A percentile compares a stretch with the other conserved stretches of the same genome.
phyloP scores from a whole-genome alignment of 108 stramenopile species.

The Fistulifera pelliculosa region DNA sequence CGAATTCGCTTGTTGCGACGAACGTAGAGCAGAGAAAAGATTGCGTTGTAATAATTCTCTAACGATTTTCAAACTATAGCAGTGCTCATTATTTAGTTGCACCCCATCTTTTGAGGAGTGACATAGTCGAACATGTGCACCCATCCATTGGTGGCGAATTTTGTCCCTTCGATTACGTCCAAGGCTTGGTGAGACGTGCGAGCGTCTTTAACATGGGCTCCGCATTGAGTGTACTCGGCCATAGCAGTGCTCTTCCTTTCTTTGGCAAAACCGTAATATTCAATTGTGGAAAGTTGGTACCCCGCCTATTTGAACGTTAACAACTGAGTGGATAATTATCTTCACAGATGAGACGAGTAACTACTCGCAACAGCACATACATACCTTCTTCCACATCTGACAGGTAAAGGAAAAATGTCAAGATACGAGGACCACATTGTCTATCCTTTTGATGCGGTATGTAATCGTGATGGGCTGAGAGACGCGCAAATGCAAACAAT shows the following conservation, averaged over 20 bases:
- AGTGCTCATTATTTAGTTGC: no score
- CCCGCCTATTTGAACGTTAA: constrained; percentile 18
- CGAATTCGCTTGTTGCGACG: no score
- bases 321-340: no score
- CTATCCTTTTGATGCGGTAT: constrained; percentile 16
- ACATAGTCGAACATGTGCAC: constrained; percentile 67
- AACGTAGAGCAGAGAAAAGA: no score
- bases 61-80: no score
- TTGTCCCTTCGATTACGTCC: constrained; percentile 47
- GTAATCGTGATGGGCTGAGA: constrained; percentile 30
- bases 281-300: constrained; percentile 35
- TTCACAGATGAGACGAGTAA: no score
- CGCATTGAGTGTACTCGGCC: constrained; percentile 51
- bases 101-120: constrained; percentile 26
- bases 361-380: no score
- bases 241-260: constrained; percentile 66
- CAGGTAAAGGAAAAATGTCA: constrained; percentile 79
- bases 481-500: no score
- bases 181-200: constrained; percentile 58
- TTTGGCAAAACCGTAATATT: constrained; percentile 70
- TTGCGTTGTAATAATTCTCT: no score
- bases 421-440: constrained; percentile 52
- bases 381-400: constrained; percentile 39
- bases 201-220: constrained; percentile 34
- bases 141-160: constrained; percentile 77